Evolutionary conservation across 768 basidiomycete genomes (phyloP), one percentile per base, ranked within the genome.

Genomic region (Agaricus blazei): DNA sequence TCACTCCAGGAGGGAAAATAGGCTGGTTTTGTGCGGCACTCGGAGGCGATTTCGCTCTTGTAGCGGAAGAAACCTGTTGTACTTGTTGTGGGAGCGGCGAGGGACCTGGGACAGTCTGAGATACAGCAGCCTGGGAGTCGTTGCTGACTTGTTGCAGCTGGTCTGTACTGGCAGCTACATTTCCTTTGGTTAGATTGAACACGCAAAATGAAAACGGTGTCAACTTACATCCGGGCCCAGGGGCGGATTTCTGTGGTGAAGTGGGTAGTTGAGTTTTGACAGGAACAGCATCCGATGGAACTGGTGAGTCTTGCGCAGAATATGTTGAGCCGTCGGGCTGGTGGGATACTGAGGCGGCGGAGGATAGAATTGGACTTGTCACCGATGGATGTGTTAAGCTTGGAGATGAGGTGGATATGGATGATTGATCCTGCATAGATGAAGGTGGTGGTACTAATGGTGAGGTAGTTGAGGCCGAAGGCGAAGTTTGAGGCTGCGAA

Each of bases 321-420:
- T 85, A 87, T 58, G 85, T 81, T 26, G 89, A 87, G 26, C 81
- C 84, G 56, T 81, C 78, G 3, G 76, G 85, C 50, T 84, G 84
- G 54, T 85, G 85, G 49, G 80, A 83, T 31, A 74, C 79, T 37
- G 80, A 82, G 12, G 88, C 87, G 26, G 81, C 86, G 5, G 87
- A 90, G 15, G 90, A 91, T 51, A 91, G 62, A 75, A 90, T 84
- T 0, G 90, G 90, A 60, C 90, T 93, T 54, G 88, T 87, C 48
- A 87, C 75, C 4, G 90, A 91, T 38, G 82, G 85, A 69, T 92
- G 89, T n/a, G 90, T 92, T 52, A 92, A 72, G 65, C 90, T 93
- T 28, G 90, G 90, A 8, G 90, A 91, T 0, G 88, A 83, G 11
- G 83, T 70, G 31, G 73, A 65, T 31, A 75, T 72, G 31, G 78